phyloP scores from a whole-genome alignment of 1,284 basidiomycete genomes.

The Cryptococcus hybrid region DNA sequence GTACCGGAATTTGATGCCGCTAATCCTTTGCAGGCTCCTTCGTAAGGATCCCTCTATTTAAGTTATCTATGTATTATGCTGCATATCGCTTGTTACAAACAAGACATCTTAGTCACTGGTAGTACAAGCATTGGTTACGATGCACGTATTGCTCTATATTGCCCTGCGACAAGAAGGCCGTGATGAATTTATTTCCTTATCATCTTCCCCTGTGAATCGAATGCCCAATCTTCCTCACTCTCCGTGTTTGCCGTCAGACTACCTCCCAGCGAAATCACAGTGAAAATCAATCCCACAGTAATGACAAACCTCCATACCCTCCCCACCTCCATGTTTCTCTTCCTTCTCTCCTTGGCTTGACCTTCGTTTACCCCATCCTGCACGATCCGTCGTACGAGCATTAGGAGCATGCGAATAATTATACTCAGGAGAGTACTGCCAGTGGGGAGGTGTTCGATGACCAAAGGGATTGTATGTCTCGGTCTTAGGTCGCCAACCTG shows the following conservation, averaged over 20 bases:
- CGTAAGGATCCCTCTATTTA: too few relatives aligned
- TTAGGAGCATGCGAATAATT: constrained; percentile 11
- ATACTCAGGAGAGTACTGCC: constrained; percentile 13
- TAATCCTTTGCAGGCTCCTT: too few relatives aligned
- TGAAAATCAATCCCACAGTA: constrained; percentile 27
- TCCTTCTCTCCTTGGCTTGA: not conserved
- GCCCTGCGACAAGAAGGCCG: too few relatives aligned
- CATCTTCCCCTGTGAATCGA: too few relatives aligned
- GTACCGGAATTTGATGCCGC: too few relatives aligned
- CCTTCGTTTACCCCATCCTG: not conserved
- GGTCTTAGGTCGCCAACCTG: constrained; percentile 1
- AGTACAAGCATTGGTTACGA: too few relatives aligned
- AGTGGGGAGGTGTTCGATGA: constrained; percentile 19
- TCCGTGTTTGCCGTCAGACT: constrained; percentile 28
- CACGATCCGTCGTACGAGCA: constrained; percentile 4
- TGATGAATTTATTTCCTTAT: too few relatives aligned
- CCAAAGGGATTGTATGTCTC: constrained; percentile 26
- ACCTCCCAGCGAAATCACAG: constrained; percentile 31
- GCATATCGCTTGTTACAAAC: too few relatives aligned
- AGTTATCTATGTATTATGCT: too few relatives aligned
- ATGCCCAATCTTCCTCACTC: constrained; percentile 1
- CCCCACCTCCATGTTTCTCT: constrained; percentile 28
- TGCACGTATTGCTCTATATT: too few relatives aligned
- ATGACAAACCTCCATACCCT: constrained; percentile 29
- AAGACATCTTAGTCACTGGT: too few relatives aligned